A percentile compares a stretch with the other conserved stretches of the same genome.
Evolutionary conservation across 129 eudicot genomes (phyloP).

Genomic region (Tanacetum coccineum): DNA sequence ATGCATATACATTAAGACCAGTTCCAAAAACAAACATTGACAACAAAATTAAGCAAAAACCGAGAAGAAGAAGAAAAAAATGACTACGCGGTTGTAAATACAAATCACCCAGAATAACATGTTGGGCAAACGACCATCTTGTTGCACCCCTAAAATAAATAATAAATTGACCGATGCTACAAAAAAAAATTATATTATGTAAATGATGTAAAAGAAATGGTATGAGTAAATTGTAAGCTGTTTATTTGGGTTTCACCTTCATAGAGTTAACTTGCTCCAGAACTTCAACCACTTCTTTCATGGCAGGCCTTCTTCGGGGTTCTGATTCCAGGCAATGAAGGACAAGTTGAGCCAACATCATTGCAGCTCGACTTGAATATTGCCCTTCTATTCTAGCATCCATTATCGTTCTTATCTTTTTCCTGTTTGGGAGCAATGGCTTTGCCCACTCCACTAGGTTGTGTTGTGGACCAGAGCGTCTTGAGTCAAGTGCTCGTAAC

Average conservation of each 20-base stretch:
- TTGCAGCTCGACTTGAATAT: constrained; percentile 67
- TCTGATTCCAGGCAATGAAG: constrained; percentile 55
- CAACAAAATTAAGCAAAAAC: no score
- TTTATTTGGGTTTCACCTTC: constrained; percentile 36
- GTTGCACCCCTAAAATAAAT: constrained; percentile 11
- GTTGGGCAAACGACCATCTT: no score
- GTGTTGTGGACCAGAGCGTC: constrained; percentile 44
- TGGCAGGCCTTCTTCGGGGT: constrained; percentile 64
- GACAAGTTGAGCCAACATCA: constrained; percentile 53
- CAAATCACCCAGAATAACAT: no score
- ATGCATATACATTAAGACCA: no score
- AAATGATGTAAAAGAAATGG: background rate
- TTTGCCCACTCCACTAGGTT: constrained; percentile 67
- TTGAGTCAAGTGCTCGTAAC: constrained; percentile 53
- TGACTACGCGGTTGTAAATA: no score
- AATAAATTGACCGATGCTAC: constrained; percentile 24
- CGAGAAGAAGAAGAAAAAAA: no score
- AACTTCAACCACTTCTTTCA: constrained; percentile 56
- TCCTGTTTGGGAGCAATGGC: constrained; percentile 53
- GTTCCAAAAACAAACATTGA: no score
- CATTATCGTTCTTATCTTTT: constrained; percentile 52
- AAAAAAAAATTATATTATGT: background rate
- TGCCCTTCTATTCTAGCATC: constrained; percentile 74
- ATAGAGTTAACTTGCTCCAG: constrained; percentile 55
- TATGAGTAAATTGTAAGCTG: constrained; percentile 1